Evolutionary conservation across 208 protist genomes (phyloP), one percentile per base, ranked within the genome.

Genomic region (Paratrypanosoma confusum): DNA sequence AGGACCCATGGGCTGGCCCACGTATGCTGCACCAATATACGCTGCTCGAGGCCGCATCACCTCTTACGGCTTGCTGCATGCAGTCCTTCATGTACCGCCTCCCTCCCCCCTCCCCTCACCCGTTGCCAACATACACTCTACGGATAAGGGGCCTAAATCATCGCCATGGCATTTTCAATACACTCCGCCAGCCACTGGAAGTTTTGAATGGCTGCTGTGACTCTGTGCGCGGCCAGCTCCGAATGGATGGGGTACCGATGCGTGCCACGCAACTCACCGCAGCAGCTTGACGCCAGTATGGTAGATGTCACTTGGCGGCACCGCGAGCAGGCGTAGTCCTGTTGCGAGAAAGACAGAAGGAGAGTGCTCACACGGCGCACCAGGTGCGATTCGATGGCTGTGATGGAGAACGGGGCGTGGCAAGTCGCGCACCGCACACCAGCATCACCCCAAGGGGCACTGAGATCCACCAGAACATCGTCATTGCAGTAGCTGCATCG

Each of bases 311-410:
- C 73, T 52, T 93, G 74, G 6, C 55, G 38, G 45, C 85, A 93
- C 58, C 84, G 85, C 34, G 57, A 66, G 53, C 85, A 93, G 18
- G 74, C 62, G 61, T 89, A 93, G 58, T 93, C 85, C 53, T 88
- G 77, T 45, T 93, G 71, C 11, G 48, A 52, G 44, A 71, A 65
- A 14, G 50, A 50, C 29, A 50, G 41, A 18, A 87, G 55, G 25
- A 86, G 48, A 28, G 64, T 52, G 31, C 75, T 84, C 3, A 93
- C 78, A 16, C 65, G 53, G 3, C 85, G 81, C 33, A 93, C 76
- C 2, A 93, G 58, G n/a, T 70, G 57, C 13, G 75, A 69, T 42
- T 93, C 80, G 29, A 93, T 21, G 1, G 79, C 55, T 5, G 56
- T 25, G 2, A 62, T 48, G 0, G 72, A 52, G 42, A 93, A 76